Evolutionary conservation across 2,329 filamentous ascomycete genomes (phyloP).

Genomic region (Paecilomyces fulvus): DNA sequence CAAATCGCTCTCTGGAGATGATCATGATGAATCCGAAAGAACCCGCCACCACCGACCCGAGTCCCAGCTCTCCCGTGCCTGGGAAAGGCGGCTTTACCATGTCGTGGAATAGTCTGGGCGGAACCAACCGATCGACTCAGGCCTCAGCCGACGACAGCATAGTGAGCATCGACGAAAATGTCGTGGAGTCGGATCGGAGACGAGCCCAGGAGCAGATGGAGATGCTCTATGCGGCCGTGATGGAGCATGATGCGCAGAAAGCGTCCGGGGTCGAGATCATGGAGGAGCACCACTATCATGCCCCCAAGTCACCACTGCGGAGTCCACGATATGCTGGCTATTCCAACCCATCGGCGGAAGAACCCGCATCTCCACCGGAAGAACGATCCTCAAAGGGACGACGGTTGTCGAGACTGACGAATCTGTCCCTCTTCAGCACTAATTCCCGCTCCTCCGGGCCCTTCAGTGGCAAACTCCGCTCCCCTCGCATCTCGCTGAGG

Average conservation of each 20-base stretch:
- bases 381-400: conserved; percentile 15
- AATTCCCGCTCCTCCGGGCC: conserved; percentile 30
- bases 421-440: conserved; percentile 34
- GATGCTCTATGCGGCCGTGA: conserved; percentile 81
- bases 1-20: conserved; percentile 44
- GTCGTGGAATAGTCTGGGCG: conserved; percentile 31
- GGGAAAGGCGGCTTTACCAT: conserved; percentile 25
- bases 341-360: not conserved
- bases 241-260: conserved; percentile 68
- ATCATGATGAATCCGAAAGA: conserved; percentile 42
- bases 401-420: conserved; percentile 31
- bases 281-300: conserved; percentile 19
- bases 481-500: conserved; percentile 36
- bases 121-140: conserved; percentile 23
- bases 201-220: conserved; percentile 78
- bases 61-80: conserved; percentile 29
- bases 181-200: conserved; percentile 65
- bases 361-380: conserved; percentile 6
- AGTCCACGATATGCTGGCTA: not conserved
- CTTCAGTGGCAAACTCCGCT: conserved; percentile 36
- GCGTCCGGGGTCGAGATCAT: conserved; percentile 15
- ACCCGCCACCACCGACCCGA: conserved; percentile 22
- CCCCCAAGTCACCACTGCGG: conserved; percentile 12
- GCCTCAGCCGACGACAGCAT: conserved; percentile 52
- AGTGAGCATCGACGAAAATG: conserved; percentile 64